A percentile compares a stretch with the other conserved stretches of the same genome.
phyloP scores from a whole-genome alignment of 2,329 filamentous ascomycete species.

The Arthroderma sp. region DNA sequence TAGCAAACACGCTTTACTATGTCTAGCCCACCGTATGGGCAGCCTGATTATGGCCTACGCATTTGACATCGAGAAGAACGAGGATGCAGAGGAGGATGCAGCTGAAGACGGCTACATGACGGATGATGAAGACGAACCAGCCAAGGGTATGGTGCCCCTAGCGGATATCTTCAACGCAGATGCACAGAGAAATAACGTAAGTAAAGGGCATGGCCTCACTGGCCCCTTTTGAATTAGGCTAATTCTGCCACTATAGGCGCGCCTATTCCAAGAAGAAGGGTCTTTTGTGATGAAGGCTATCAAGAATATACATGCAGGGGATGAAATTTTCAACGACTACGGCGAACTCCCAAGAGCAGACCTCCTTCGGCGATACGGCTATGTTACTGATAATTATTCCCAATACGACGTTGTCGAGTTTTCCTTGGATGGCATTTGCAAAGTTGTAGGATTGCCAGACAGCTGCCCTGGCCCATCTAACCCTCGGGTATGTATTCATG shows the following conservation, averaged over 20 bases:
- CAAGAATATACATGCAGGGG: slow-evolving; percentile 33
- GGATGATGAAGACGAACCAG: slow-evolving; percentile 55
- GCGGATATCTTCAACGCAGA: slow-evolving; percentile 85
- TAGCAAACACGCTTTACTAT: slow-evolving; percentile 38
- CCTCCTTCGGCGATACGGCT: slow-evolving; percentile 72
- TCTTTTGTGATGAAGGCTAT: not conserved
- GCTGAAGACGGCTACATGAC: slow-evolving; percentile 41
- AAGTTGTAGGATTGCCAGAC: slow-evolving; percentile 25
- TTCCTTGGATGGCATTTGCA: slow-evolving; percentile 47
- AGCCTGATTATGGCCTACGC: slow-evolving; percentile 88
- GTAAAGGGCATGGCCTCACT: slow-evolving; percentile 17
- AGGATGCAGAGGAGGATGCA: slow-evolving; percentile 41
- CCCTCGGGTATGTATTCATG: slow-evolving; percentile 21
- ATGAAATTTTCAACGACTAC: slow-evolving; percentile 82
- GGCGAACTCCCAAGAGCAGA: slow-evolving; percentile 74
- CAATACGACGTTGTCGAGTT: slow-evolving; percentile 76
- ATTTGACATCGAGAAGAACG: slow-evolving; percentile 57
- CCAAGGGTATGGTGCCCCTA: slow-evolving; percentile 82
- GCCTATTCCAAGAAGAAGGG: slow-evolving; percentile 47
- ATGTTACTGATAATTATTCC: slow-evolving; percentile 65
- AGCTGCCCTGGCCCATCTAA: slow-evolving; percentile 21
- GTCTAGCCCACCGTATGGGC: slow-evolving; percentile 65
- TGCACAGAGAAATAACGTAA: slow-evolving; percentile 65
- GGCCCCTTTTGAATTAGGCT: not conserved
- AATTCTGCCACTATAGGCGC: slow-evolving; percentile 31